Evolutionary conservation across 1,284 basidiomycete genomes (phyloP).

Genomic region (Leccinum angustisporum): DNA sequence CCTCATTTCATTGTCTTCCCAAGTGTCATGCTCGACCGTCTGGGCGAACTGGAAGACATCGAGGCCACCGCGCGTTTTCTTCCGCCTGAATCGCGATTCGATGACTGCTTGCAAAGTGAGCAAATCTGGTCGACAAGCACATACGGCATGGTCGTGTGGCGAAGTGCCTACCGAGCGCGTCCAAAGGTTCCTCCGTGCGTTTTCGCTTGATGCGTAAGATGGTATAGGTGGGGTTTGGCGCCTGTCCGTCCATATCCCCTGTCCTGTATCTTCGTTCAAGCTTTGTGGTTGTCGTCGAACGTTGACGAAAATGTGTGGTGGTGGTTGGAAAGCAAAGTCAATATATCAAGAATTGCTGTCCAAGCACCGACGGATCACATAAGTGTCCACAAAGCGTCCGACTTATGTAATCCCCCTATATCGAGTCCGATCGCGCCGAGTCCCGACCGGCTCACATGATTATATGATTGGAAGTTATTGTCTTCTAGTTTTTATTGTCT

Average conservation of each 20-base stretch:
- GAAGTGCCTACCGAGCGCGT: constrained; percentile 60
- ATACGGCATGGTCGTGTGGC: constrained; percentile 7
- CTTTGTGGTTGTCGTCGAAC: background rate
- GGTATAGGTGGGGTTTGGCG: constrained; percentile 48
- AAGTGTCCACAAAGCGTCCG: background rate
- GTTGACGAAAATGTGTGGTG: background rate
- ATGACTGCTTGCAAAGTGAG: constrained; percentile 48
- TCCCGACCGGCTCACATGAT: too few relatives aligned
- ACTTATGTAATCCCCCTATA: background rate
- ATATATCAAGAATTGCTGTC: background rate
- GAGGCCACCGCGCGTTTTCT: constrained; percentile 57
- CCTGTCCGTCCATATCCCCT: constrained; percentile 21
- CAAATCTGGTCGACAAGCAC: constrained; percentile 2
- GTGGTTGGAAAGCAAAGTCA: background rate
- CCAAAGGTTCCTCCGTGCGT: constrained; percentile 73
- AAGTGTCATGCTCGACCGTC: constrained; percentile 67
- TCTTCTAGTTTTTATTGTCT: background rate
- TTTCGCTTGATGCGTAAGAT: constrained; percentile 79
- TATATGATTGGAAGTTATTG: too few relatives aligned
- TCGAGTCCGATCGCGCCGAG: too few relatives aligned
- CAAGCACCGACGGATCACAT: constrained; percentile 14
- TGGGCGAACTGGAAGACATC: constrained; percentile 77
- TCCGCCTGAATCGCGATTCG: constrained; percentile 57
- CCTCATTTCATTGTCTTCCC: constrained; percentile 58
- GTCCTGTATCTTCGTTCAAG: background rate